phyloP scores from a whole-genome alignment of 1,139 yeast species.

The Yamadazyma membranifaciens region DNA sequence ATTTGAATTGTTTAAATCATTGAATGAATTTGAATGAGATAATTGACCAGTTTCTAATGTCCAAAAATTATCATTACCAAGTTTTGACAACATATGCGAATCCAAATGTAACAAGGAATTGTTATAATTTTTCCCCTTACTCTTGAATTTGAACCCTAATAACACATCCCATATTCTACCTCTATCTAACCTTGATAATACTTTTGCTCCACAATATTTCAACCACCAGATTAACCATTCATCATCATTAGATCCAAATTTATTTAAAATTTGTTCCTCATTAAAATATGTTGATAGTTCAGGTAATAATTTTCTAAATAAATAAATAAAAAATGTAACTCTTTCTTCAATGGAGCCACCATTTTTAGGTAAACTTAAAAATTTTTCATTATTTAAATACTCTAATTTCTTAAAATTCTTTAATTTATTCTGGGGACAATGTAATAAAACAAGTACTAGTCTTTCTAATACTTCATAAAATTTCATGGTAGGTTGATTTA shows the following conservation, averaged over 20 bases:
- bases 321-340: conserved; percentile 69
- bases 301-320: conserved; percentile 64
- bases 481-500: conserved; percentile 29
- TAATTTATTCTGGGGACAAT: conserved; percentile 53
- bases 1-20: background rate
- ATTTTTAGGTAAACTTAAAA: conserved; percentile 45
- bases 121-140: conserved; percentile 31
- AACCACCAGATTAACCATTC: conserved; percentile 97
- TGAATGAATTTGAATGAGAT: conserved; percentile 4
- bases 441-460: conserved; percentile 70
- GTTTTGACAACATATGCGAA: conserved; percentile 24
- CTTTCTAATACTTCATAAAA: conserved; percentile 76
- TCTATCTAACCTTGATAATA: conserved; percentile 76
- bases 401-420: conserved; percentile 6
- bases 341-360: conserved; percentile 73
- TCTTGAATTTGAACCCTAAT: conserved; percentile 70
- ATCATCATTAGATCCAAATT: conserved; percentile 65
- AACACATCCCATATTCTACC: conserved; percentile 89
- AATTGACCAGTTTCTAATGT: conserved; percentile 16
- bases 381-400: conserved; percentile 19
- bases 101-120: conserved; percentile 30
- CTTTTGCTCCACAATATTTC: conserved; percentile 88
- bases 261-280: conserved; percentile 74
- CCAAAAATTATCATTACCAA: conserved; percentile 49
- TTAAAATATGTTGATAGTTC: conserved; percentile 74